Percentiles rank a stretch among this genome's conserved stretches.
Evolutionary conservation across 192 early-diverging fungal species (phyloP).

Genomic region (Podila minutissima): DNA sequence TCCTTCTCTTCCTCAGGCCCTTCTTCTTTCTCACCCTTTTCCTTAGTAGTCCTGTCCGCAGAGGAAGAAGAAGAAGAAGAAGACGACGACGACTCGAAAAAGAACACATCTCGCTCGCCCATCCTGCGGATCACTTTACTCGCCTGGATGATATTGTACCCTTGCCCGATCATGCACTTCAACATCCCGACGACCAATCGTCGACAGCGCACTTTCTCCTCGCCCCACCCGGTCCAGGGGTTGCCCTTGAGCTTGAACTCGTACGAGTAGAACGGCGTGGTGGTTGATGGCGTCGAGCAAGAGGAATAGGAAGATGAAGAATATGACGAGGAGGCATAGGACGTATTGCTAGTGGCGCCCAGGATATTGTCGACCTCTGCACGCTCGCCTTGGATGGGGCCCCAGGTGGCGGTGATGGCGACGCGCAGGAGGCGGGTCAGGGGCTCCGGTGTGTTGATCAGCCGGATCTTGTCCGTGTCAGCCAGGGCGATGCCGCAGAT

Average conservation of each 20-base stretch:
- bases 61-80: not conserved
- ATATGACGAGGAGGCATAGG: too few species aligned
- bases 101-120: slow-evolving; percentile 15
- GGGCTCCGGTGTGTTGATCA: slow-evolving; percentile 7
- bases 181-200: slow-evolving; percentile 8
- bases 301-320: too few species aligned
- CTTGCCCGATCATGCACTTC: slow-evolving; percentile 9
- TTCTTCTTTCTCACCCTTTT: too few species aligned
- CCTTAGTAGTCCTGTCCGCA: not conserved
- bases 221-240: slow-evolving; percentile 18
- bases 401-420: slow-evolving; percentile 13
- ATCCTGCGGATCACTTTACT: slow-evolving; percentile 18
- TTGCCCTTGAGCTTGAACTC: slow-evolving; percentile 32
- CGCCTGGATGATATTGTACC: slow-evolving; percentile 31
- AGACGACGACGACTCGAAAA: slow-evolving; percentile 14
- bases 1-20: too few species aligned
- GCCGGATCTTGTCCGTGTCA: slow-evolving; percentile 27
- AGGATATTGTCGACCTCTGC: too few species aligned
- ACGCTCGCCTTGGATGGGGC: slow-evolving; percentile 16
- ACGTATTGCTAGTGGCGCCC: too few species aligned
- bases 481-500: slow-evolving; percentile 29
- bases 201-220: slow-evolving; percentile 11
- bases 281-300: too few species aligned
- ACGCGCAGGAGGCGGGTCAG: slow-evolving; percentile 1
- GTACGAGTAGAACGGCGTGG: not conserved